Evolutionary conservation across 495 filamentous ascomycete species (phyloP).

Genomic region (Massariosphaeria phaeospora): DNA sequence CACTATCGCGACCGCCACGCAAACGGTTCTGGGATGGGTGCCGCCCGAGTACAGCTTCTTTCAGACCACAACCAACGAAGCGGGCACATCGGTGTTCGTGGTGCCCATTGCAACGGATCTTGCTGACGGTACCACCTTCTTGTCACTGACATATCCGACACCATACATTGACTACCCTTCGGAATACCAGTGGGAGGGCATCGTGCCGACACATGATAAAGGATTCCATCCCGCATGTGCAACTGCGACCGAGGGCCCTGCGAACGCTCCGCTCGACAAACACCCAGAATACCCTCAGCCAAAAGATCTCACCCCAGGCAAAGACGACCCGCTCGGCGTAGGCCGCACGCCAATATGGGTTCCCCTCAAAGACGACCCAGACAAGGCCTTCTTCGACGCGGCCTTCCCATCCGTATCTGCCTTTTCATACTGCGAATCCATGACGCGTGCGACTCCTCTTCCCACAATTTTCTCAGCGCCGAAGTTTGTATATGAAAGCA

Average conservation of each 20-base stretch:
- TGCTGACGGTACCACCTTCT: slow-evolving; percentile 2
- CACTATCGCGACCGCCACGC: not conserved
- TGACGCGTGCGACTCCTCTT: not conserved
- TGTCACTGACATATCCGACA: slow-evolving; percentile 17
- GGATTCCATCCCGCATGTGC: not conserved
- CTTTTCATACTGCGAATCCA: slow-evolving; percentile 19
- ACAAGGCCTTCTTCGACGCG: slow-evolving; percentile 8
- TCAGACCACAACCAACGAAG: not conserved
- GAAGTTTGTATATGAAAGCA: slow-evolving; percentile 5
- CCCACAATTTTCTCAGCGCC: slow-evolving; percentile 10
- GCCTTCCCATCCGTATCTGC: slow-evolving; percentile 17
- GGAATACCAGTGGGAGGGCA: slow-evolving; percentile 22
- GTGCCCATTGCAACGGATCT: slow-evolving; percentile 1
- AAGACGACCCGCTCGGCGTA: slow-evolving; percentile 1
- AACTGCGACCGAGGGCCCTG: slow-evolving; percentile 4
- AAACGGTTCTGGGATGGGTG: not conserved
- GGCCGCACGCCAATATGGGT: slow-evolving; percentile 6
- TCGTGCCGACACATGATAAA: slow-evolving; percentile 16
- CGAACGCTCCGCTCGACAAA: not conserved
- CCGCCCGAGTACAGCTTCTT: slow-evolving; percentile 7
- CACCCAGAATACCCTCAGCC: slow-evolving; percentile 28
- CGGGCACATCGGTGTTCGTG: slow-evolving; percentile 1
- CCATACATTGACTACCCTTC: slow-evolving; percentile 14
- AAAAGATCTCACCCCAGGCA: not conserved
- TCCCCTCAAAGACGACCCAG: slow-evolving; percentile 17